These are phyloP conservation scores for Cladosporium cucumerinum DNA, from an alignment of 2,329 filamentous ascomycete genomes.

Conservation along the genomic window DNA sequence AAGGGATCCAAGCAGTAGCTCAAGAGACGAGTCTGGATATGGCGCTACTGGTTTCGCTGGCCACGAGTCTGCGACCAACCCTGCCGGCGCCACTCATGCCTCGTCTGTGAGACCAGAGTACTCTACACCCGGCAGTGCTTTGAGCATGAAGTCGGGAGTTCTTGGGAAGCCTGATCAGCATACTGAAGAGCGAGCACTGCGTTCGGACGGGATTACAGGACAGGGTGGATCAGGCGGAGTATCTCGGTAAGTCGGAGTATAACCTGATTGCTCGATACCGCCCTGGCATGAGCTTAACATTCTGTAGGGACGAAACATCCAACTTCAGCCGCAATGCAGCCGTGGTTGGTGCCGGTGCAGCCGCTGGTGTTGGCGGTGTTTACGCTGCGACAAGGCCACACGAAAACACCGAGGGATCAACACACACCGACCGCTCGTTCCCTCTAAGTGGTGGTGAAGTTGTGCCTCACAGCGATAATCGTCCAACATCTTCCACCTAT, in stretches of 20 bases:
- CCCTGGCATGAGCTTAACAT: not conserved
- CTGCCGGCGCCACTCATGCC: not conserved
- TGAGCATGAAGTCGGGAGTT: conserved; percentile 43
- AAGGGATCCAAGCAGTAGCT: conserved; percentile 20
- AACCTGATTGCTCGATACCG: not conserved
- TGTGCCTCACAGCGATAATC: conserved; percentile 14
- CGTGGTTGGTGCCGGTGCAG: conserved; percentile 31
- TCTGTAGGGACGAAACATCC: not conserved
- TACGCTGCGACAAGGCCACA: conserved; percentile 15
- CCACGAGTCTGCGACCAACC: conserved; percentile 1
- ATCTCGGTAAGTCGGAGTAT: not conserved
- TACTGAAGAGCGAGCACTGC: not conserved
- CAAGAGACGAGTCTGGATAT: conserved; percentile 21
- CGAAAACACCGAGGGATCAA: conserved; percentile 25
- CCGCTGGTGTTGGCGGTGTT: conserved; percentile 23
- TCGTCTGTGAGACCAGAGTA: not conserved
- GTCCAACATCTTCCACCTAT: not conserved
- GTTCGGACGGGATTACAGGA: not conserved
- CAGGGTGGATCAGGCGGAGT: not conserved
- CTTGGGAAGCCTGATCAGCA: conserved; percentile 28
- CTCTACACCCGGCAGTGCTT: conserved; percentile 27
- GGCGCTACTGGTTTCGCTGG: conserved; percentile 6
- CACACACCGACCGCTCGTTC: conserved; percentile 27
- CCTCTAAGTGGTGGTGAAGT: conserved; percentile 21
- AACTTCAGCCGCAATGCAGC: conserved; percentile 18